Conservation (phyloP, 73 alveolate genomes). For the Paramecium octaurelia region DNA sequence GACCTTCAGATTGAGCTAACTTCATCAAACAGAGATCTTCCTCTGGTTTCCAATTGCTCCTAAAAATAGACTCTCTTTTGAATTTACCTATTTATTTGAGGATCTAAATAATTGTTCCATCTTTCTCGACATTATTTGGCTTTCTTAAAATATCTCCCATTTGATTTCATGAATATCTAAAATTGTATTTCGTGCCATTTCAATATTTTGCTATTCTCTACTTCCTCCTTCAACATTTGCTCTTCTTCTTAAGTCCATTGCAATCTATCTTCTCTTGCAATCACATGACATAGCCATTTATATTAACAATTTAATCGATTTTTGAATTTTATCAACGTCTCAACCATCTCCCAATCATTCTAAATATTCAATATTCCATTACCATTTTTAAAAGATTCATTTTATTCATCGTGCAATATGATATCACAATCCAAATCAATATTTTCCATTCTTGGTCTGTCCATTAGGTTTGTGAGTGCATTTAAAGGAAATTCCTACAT, state of each 20-base stretch:
- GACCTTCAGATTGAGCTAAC: background rate
- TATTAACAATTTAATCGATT: background rate
- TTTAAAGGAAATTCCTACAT: background rate
- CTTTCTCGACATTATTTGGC: conserved; percentile 25
- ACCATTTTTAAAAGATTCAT: background rate
- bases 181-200: conserved; percentile 12
- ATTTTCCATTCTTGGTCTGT: conserved; percentile 40
- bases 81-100: background rate
- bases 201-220: background rate
- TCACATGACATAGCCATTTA: conserved; percentile 20
- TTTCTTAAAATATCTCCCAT: background rate
- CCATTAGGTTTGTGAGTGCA: background rate
- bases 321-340: background rate
- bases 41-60: background rate
- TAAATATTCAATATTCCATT: background rate
- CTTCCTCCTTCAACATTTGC: background rate
- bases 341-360: background rate
- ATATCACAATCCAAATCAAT: background rate
- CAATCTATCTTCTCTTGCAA: background rate
- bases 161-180: background rate
- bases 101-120: conserved; percentile 29
- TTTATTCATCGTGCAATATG: background rate
- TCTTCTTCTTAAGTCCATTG: background rate
- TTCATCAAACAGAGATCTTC: background rate
- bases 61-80: background rate